phyloP scores from a whole-genome alignment of 345 rosid genomes.

The Rubroshorea leprosula region DNA sequence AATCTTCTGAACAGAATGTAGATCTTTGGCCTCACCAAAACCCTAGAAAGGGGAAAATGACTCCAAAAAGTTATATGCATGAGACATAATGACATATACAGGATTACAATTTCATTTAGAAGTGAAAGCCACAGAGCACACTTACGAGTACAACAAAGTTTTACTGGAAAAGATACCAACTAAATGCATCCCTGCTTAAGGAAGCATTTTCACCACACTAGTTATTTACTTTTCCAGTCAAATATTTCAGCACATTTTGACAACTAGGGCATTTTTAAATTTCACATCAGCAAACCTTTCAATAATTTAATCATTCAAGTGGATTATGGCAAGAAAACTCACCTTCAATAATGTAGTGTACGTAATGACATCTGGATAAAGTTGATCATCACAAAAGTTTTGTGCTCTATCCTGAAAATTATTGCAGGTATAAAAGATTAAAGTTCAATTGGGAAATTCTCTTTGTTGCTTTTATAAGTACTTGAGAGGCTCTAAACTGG shows the following conservation, averaged over 20 bases:
- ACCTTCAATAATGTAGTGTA: slow-evolving; percentile 65
- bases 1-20: slow-evolving; percentile 38
- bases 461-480: slow-evolving; percentile 27
- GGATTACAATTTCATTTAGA: neutral
- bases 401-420: slow-evolving; percentile 45
- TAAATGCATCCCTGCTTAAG: neutral
- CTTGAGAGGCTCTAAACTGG: slow-evolving; percentile 46
- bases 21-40: slow-evolving; percentile 49
- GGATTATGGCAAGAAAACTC: neutral
- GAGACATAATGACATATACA: slow-evolving; percentile 2
- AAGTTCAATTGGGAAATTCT: slow-evolving; percentile 19
- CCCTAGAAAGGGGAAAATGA: slow-evolving; percentile 35
- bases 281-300: neutral
- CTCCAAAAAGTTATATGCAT: neutral
- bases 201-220: neutral
- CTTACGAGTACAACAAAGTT: slow-evolving; percentile 6
- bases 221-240: neutral
- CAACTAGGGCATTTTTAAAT: neutral
- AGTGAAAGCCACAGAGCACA: slow-evolving; percentile 8
- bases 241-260: neutral
- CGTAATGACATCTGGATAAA: slow-evolving; percentile 57
- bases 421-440: slow-evolving; percentile 13
- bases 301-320: slow-evolving; percentile 1
- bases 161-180: neutral
- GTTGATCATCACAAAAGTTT: slow-evolving; percentile 19